Evolutionary conservation across 148 eudicot genomes (phyloP).

Genomic region (Fagopyrum esculentum): DNA sequence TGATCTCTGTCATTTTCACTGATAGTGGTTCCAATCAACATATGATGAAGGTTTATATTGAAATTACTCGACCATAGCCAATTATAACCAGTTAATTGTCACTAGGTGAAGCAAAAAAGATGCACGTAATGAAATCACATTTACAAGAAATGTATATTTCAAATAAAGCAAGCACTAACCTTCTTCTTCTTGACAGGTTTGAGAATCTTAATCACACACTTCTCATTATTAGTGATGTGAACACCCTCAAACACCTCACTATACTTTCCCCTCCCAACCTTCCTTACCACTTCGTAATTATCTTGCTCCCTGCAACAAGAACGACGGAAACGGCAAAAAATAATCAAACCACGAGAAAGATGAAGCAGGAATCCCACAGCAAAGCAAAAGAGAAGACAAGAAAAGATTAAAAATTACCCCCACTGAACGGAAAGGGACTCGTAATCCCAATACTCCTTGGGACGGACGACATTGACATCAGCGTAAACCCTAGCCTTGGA

Average conservation of each 20-base stretch:
- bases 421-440: constrained; percentile 63
- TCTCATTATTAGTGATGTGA: constrained; percentile 64
- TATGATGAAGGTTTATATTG: too few relatives aligned
- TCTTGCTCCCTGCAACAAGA: constrained; percentile 60
- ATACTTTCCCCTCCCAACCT: constrained; percentile 92
- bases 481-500: constrained; percentile 62
- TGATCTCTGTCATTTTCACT: too few relatives aligned
- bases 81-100: too few relatives aligned
- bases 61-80: too few relatives aligned
- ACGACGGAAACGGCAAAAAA: background rate
- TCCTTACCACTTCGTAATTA: constrained; percentile 94
- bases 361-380: background rate
- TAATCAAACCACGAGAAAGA: background rate
- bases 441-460: constrained; percentile 69
- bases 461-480: constrained; percentile 52
- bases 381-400: background rate
- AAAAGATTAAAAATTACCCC: constrained; percentile 33
- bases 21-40: too few relatives aligned
- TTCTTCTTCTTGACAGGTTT: constrained; percentile 97
- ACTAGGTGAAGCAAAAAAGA: too few relatives aligned
- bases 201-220: constrained; percentile 88
- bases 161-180: constrained; percentile 21
- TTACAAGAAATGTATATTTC: too few relatives aligned
- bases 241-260: constrained; percentile 93
- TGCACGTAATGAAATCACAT: too few relatives aligned